Evolutionary conservation across 1,284 basidiomycete genomes (phyloP), one percentile per base, ranked within the genome.

Genomic region (Irpex sp.): DNA sequence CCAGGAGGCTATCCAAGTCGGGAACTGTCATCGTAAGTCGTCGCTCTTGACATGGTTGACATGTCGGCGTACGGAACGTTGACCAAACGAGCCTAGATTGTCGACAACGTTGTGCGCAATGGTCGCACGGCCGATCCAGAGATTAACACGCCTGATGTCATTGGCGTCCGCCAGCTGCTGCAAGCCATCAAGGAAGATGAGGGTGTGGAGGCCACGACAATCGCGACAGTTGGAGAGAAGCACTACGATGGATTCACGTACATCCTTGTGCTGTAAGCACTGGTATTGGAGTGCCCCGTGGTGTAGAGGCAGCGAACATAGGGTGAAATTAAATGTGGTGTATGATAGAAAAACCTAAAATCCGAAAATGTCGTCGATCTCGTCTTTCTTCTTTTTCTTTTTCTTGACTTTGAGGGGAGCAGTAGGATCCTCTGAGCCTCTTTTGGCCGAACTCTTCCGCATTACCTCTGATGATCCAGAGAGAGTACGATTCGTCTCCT

Each of bases 331-430:
- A 34, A 34, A 34, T 34, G 31, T 34, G 31, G 31, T 34, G n/a
- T 34, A 67, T n/a, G 40, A n/a, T 47, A 13, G 40, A 4, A 47
- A 47, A n/a, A 47, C n/a, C 40, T 67, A 82, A 64, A 80, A 78
- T 0, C 81, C 84, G 71, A 91, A 91, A 36, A 91, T 89, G 26
- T 83, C 83, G 68, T 91, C 88, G 47, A 90, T 89, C 70, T 86
- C 88, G 66, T 89, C 82, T 36, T 69, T 69, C 63, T 73, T 80
- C 64, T 72, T 74, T 68, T 76, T 77, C 73, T 72, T 75, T 65
- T 71, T 71, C 66, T 80, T 76, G 67, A 72, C 75, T 61, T 73
- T 66, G 62, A 61, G 71, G 63, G 55, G 57, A 31, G 19, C 66
- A 48, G 62, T 59, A 58, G 62, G 52, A 66, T 61, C 9, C 31